phyloP scores from a whole-genome alignment of 2,329 filamentous ascomycete genomes.

The Apiospora phragmitis region DNA sequence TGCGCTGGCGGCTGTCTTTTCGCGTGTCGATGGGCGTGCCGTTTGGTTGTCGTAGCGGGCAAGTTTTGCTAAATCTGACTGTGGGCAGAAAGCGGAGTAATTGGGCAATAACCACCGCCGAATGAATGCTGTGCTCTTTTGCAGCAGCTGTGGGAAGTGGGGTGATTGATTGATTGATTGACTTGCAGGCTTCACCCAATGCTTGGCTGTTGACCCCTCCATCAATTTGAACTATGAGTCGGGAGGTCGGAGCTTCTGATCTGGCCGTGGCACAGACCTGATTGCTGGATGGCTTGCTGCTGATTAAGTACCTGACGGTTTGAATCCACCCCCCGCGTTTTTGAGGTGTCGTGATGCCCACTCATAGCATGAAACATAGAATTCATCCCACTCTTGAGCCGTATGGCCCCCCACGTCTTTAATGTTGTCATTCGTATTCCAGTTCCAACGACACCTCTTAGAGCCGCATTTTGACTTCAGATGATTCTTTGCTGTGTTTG shows the following conservation, averaged over 20 bases:
- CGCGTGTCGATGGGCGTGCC: not conserved
- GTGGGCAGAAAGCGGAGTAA: constrained; percentile 11
- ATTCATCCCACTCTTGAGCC: constrained; percentile 6
- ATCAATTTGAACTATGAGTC: not conserved
- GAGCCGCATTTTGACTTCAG: constrained; percentile 8
- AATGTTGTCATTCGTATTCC: not conserved
- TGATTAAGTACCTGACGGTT: not conserved
- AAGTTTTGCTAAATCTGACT: constrained; percentile 12
- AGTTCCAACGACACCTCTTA: constrained; percentile 3
- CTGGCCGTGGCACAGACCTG: not conserved
- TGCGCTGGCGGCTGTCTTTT: constrained; percentile 5
- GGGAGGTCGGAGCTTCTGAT: not conserved
- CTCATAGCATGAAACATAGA: not conserved
- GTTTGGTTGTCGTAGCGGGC: constrained; percentile 6
- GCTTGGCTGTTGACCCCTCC: not conserved
- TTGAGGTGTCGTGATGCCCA: not conserved
- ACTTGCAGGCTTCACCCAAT: not conserved
- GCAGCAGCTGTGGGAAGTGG: constrained; percentile 3
- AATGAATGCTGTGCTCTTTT: not conserved
- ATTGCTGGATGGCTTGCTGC: not conserved
- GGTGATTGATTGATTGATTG: not conserved
- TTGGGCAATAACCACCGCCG: constrained; percentile 6
- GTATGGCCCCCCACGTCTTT: constrained; percentile 4
- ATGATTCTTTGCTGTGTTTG: not conserved
- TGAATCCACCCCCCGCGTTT: constrained; percentile 1